Evolutionary conservation across 345 rosid species (phyloP), one percentile per base, ranked within the genome.

Genomic region (Isatis tinctoria): DNA sequence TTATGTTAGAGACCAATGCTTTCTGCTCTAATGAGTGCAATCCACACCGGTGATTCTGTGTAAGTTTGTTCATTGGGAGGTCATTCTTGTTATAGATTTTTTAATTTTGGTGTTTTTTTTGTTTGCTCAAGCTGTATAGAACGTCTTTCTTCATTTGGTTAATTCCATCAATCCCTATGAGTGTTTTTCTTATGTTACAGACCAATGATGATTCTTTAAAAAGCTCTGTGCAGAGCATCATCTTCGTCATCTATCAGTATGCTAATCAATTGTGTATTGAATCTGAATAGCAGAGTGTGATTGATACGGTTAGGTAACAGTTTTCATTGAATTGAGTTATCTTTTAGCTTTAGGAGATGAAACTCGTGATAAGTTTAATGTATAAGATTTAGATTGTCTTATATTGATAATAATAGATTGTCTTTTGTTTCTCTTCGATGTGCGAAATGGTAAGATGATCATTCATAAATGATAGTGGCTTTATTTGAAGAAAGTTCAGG

Each of bases 1-100:
- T 60, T 47, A 65, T 78, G 74, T 60, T 78, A n/a, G 81, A 78
- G 69, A 67, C 81, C 14, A 72, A 78, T 66, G 81, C 66, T 78
- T 78, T 78, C 69, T 60, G n/a, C 70, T 72, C 73, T 43, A 2
- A 14, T 27, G 77, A 78, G 0, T 72, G 77, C 37, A 78, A 72
- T 60, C 74, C 81, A 4, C 81, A 78, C 58, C 43, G 60, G 8
- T 72, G 81, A 78, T 14, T 51, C 40, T 53, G 45, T 11, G 64
- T 52, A 52, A 41, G 80, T 47, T 56, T 20, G 33, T 1, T 76
- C 1, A 18, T 56, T 69, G 13, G 68, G 17, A 28, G 11, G 14
- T 47, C 37, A 45, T 76, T 63, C 71, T 69, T 76, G 28, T 16
- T 24, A 10, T 68, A 75, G 61, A 10, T 67, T 67, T 17, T 58